Conservation (phyloP, 768 basidiomycete genomes). For the Lactarius sanguifluus region DNA sequence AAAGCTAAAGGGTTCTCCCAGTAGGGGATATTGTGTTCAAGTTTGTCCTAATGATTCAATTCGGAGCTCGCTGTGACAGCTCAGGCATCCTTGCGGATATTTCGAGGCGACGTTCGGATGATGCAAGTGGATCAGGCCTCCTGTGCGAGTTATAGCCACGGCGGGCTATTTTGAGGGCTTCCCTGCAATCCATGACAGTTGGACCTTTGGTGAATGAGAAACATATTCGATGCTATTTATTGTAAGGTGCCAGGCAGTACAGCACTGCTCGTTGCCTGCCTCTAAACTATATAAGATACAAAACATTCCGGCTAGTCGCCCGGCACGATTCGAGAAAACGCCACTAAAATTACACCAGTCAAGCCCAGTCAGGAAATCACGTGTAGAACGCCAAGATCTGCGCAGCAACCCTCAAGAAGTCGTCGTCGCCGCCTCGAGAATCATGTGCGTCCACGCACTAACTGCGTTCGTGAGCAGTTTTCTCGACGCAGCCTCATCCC, state of each 20-base stretch:
- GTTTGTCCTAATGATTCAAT: neutral
- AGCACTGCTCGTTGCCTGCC: neutral
- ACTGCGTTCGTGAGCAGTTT: neutral
- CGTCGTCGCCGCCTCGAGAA: neutral
- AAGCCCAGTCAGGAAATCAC: neutral
- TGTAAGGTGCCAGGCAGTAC: neutral
- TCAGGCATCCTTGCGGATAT: neutral
- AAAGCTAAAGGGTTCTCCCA: too few species aligned
- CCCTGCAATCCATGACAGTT: neutral
- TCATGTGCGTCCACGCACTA: neutral
- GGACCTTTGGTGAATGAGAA: too few species aligned
- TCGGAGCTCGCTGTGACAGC: neutral
- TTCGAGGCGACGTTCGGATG: neutral
- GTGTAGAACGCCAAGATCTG: neutral
- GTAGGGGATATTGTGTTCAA: neutral
- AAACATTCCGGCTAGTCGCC: neutral
- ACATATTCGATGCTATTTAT: neutral
- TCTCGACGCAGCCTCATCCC: neutral
- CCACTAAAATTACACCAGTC: neutral
- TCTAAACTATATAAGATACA: neutral
- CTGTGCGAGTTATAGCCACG: neutral
- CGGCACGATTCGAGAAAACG: too few species aligned
- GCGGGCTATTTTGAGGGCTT: neutral
- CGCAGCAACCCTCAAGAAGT: neutral
- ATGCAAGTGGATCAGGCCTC: neutral